Evolutionary conservation across 805 yeast species (phyloP), one percentile per base, ranked within the genome.

Genomic region (Clavispora carvajalis): DNA sequence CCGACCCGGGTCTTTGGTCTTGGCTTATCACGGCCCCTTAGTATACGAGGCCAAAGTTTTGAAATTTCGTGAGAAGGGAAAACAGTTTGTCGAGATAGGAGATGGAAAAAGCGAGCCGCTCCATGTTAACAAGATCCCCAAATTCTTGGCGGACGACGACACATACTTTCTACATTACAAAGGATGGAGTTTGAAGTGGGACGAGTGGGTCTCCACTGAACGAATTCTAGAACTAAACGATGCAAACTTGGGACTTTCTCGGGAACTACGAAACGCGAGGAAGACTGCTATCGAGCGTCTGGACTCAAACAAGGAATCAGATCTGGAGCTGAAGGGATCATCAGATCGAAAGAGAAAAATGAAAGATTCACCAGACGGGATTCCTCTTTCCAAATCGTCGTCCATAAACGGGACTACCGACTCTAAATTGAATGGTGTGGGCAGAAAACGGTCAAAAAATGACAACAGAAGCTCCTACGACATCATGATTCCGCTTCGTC

Each of bases 161-260:
- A 55, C 80, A 22, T 90, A 79, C 61, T 80, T 70, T 49, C 77
- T 91, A 13, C 99, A 93, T 57, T 91, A 91, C 62, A 84, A 82
- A 51, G 98, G 99, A 3, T 91, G 99, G 99, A 91, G 90, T 55
- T 63, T 82, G 13, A 80, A 89, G 43, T 91, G 96, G 96, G 98
- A 91, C 58, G 99, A 91, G 60, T 91, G 99, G 99, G 91, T 91
- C 1, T 74, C 76, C 1, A 60, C 63, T 7, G 80, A 77, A 29
- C 65, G 98, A 25, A 74, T 91, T 5, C 67, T 86, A 54, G 82
- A 79, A 47, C 71, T 70, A 55, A 84, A 74, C 37, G 82, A 78
- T 22, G 95, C 83, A 48, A 88, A 85, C 53, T 51, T 83, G 39
- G 65, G 72, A 36, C 62, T 78, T 16, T 48, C 53, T 2, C 34